Conservation (phyloP, 768 basidiomycete genomes). For the Porphyrellus cyaneotinctus region DNA sequence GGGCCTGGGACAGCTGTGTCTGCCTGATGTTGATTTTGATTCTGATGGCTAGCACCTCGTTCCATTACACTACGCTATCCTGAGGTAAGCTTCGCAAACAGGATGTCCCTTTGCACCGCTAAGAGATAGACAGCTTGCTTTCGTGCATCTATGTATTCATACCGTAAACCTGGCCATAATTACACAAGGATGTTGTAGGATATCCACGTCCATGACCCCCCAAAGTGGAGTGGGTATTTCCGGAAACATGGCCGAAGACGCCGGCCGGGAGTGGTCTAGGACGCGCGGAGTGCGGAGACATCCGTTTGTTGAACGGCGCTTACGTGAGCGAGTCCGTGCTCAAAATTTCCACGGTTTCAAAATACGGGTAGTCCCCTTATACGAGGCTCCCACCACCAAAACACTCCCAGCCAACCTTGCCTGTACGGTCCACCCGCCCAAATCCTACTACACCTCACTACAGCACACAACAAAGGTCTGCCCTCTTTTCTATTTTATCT, state of each 20-base stretch:
- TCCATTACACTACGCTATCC: background rate
- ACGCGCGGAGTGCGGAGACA: conserved; percentile 12
- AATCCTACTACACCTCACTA: conserved; percentile 23
- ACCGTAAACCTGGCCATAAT: conserved; percentile 20
- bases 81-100: conserved; percentile 7
- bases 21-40: conserved; percentile 30
- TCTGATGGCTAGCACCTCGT: conserved; percentile 11
- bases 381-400: conserved; percentile 37
- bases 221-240: conserved; percentile 1
- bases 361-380: conserved; percentile 29
- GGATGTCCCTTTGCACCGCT: background rate
- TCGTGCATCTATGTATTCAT: conserved; percentile 13
- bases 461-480: conserved; percentile 32
- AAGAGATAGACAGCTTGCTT: conserved; percentile 5
- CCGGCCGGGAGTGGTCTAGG: conserved; percentile 17
- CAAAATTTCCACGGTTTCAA: conserved; percentile 32
- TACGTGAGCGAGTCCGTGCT: conserved; percentile 36
- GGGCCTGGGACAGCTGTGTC: conserved; percentile 59
- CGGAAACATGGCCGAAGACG: conserved; percentile 15
- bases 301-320: conserved; percentile 33
- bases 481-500: conserved; percentile 17
- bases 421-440: conserved; percentile 33
- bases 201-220: conserved; percentile 6
- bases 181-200: conserved; percentile 1
- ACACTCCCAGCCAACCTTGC: conserved; percentile 35